These are phyloP conservation scores for Calonectria pauciramosa DNA, from an alignment of 2,329 filamentous ascomycete genomes.

Conservation along the genomic window DNA sequence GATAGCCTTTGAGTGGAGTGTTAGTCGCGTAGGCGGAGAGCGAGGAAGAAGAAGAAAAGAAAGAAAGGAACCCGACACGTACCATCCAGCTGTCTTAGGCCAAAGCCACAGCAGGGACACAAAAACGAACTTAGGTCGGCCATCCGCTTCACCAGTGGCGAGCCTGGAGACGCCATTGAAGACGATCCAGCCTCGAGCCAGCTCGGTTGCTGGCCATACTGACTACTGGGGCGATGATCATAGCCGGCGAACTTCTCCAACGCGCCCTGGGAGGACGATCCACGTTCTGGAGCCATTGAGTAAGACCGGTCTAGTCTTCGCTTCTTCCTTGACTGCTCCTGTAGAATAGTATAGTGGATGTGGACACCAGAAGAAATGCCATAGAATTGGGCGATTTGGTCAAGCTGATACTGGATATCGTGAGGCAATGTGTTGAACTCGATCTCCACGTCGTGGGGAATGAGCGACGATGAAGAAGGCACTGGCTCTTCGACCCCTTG, in stretches of 20 bases:
- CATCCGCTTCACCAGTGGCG: conserved; percentile 47
- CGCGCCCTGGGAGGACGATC: conserved; percentile 42
- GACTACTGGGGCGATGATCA: conserved; percentile 37
- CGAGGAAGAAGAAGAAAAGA: background rate
- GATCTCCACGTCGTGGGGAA: conserved; percentile 36
- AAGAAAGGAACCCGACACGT: conserved; percentile 27
- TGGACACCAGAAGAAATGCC: conserved; percentile 48
- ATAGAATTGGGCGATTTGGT: conserved; percentile 49
- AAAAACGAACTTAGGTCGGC: conserved; percentile 45
- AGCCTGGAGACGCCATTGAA: conserved; percentile 40
- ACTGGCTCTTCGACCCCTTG: conserved; percentile 42
- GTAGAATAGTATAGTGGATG: conserved; percentile 45
- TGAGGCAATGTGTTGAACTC: conserved; percentile 43
- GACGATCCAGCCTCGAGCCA: conserved; percentile 42
- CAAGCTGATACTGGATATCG: conserved; percentile 45
- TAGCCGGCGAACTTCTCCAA: conserved; percentile 50
- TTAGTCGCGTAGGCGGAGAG: conserved; percentile 27
- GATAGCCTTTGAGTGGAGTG: conserved; percentile 51
- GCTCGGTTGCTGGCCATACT: conserved; percentile 35
- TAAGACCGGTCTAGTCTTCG: conserved; percentile 47
- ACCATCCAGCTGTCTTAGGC: conserved; percentile 49
- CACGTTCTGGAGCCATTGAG: conserved; percentile 48
- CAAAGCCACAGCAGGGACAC: conserved; percentile 51
- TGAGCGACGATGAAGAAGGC: conserved; percentile 37
- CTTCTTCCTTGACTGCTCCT: conserved; percentile 49